Base-by-base conservation (phyloP, 192 early-diverging fungal species). In the Mortierella alpina region DNA sequence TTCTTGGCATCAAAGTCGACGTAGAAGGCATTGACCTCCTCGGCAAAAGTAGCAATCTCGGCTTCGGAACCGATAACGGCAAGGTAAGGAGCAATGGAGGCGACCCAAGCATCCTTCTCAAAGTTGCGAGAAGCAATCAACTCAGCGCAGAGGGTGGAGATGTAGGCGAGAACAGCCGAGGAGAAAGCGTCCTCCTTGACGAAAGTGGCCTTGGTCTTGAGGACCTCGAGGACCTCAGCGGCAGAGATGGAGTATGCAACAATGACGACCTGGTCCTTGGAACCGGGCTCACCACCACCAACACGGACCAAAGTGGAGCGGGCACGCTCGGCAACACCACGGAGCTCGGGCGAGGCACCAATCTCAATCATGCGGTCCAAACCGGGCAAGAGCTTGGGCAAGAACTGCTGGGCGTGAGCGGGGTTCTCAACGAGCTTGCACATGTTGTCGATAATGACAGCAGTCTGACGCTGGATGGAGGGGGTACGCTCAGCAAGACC, bases 371-470 rank as follows among this genome's bases (percentile, higher is more conserved):
- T 90, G 66, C 90, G 88, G 61, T 94, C 90, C 71, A 95, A 83
- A 84, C 90, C 91, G 57, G 94, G 94, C 67, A 94, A 82, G 44
- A 95, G 86, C 56, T 87, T 82, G 69, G 92, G 92, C 83, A 95
- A 85, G 90, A 95, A 95, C 73, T 91, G 93, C 73, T 88, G 86
- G 58, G 92, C 92, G 65, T 93, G 90, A 71, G 88, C 86, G 63
- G 94, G 93, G 86, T 94, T 88, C 82, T 94, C 92, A 67, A 94
- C 93, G 58, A 95, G 88, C 87, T 94, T 95, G 85, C 91, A 93
- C 94, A 95, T 95, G 90, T 95, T 95, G 87, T 94, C 92, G 80
- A 95, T 93, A 83, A 95, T 93, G 77, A 94, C 89, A 71, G 91
- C 88, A 72, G 90, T 85, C 82, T 91, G 90, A 85, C 93, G 91